phyloP scores from a whole-genome alignment of 495 filamentous ascomycete species.

The Lasiosphaeria ovina region DNA sequence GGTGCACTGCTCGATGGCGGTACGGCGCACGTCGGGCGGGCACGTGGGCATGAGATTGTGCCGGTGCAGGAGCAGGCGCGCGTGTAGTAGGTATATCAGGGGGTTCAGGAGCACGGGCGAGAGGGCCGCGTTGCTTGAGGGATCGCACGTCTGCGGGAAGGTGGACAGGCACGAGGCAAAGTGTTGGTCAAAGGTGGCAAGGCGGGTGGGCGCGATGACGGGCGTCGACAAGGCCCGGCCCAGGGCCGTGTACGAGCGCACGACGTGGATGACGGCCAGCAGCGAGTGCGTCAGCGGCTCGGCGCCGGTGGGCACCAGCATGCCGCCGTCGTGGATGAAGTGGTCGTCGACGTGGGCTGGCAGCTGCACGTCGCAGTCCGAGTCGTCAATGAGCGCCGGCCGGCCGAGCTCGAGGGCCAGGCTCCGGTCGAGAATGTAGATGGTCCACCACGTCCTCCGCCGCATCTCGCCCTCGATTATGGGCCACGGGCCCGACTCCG shows the following conservation, averaged over 20 bases:
- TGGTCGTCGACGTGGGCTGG: conserved; percentile 82
- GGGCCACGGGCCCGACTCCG: conserved; percentile 70
- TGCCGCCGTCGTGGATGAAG: conserved; percentile 65
- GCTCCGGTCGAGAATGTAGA: conserved; percentile 86
- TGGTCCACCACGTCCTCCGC: conserved; percentile 88
- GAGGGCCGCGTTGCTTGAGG: conserved; percentile 59
- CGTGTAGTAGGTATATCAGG: conserved; percentile 75
- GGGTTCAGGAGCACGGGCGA: conserved; percentile 72
- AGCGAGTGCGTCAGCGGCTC: conserved; percentile 59
- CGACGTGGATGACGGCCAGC: conserved; percentile 78
- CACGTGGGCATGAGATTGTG: conserved; percentile 84
- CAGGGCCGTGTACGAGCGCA: conserved; percentile 76
- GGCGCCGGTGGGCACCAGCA: conserved; percentile 49
- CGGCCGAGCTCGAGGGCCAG: conserved; percentile 79
- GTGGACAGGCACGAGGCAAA: conserved; percentile 70
- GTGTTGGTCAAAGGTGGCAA: conserved; percentile 79
- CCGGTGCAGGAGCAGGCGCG: conserved; percentile 80
- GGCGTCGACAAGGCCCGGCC: conserved; percentile 67
- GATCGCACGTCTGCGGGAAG: conserved; percentile 72
- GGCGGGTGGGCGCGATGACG: conserved; percentile 63
- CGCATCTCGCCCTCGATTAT: conserved; percentile 85
- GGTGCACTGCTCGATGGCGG: conserved; percentile 76
- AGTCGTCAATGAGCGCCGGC: conserved; percentile 81
- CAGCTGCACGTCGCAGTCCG: conserved; percentile 80
- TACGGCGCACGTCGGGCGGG: conserved; percentile 57